A percentile compares a stretch with the other conserved stretches of the same genome.
Evolutionary conservation across 75 land plant species (phyloP).

Genomic region (Adiantum capillusveneris): DNA sequence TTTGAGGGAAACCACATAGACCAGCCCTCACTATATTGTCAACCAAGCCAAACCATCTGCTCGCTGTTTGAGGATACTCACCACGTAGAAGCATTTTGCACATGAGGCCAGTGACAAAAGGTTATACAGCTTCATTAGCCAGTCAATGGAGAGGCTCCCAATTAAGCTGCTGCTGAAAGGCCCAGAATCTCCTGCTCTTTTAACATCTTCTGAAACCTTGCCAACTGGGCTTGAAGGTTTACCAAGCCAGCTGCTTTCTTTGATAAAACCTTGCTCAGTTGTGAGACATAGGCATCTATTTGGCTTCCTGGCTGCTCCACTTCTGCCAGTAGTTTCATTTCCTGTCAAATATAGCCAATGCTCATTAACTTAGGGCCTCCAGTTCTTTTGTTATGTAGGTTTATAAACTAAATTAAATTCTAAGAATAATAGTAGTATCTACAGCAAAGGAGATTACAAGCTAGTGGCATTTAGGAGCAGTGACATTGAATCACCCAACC

Average conservation of each 20-base stretch:
- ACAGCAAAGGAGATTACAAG: background rate
- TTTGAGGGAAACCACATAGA: too few relatives aligned
- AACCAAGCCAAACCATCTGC: too few relatives aligned
- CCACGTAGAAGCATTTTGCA: too few relatives aligned
- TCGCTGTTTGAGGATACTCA: too few relatives aligned
- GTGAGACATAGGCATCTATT: slow-evolving; percentile 88
- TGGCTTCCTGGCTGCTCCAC: slow-evolving; percentile 96
- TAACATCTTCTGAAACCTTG: slow-evolving; percentile 85
- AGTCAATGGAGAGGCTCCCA: too few relatives aligned
- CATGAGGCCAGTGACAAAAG: too few relatives aligned
- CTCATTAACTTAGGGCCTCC: too few relatives aligned
- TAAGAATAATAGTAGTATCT: background rate
- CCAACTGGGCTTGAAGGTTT: slow-evolving; percentile 90
- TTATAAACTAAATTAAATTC: too few relatives aligned
- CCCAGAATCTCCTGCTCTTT: slow-evolving; percentile 81
- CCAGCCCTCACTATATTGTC: too few relatives aligned
- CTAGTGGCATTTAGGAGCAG: background rate
- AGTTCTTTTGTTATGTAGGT: too few relatives aligned
- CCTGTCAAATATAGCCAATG: slow-evolving; percentile 38
- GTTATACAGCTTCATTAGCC: too few relatives aligned
- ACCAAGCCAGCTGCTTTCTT: slow-evolving; percentile 93
- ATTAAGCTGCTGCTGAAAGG: background rate
- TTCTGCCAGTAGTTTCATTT: slow-evolving; percentile 92
- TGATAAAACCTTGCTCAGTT: slow-evolving; percentile 82
- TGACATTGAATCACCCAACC: background rate